phyloP scores from a whole-genome alignment of 2,329 filamentous ascomycete species.

The Beauveria rudraprayagi region DNA sequence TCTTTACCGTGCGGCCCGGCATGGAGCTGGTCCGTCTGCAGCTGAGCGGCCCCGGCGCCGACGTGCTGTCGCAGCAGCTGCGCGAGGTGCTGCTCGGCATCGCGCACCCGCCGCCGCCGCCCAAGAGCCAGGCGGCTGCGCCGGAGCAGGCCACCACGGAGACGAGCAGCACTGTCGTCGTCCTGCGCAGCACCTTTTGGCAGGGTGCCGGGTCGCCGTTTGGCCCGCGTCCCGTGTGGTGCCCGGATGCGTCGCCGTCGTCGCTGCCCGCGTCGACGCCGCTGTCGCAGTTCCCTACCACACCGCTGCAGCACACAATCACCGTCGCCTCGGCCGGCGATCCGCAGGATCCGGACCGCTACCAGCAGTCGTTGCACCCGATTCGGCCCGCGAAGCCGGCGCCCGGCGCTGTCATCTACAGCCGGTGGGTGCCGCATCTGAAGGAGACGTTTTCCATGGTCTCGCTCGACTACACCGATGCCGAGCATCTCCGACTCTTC shows the following conservation, averaged over 20 bases:
- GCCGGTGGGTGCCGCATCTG: conserved; percentile 68
- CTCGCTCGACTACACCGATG: conserved; percentile 58
- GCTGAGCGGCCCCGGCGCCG: conserved; percentile 31
- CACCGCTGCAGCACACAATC: conserved; percentile 39
- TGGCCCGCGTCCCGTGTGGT: conserved; percentile 56
- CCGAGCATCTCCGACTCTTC: conserved; percentile 61
- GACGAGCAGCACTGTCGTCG: conserved; percentile 29
- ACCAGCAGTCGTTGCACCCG: conserved; percentile 57
- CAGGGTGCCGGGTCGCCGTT: conserved; percentile 62
- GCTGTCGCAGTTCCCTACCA: conserved; percentile 39
- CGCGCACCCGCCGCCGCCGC: conserved; percentile 36
- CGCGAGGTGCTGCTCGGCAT: conserved; percentile 41
- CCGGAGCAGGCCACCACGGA: conserved; percentile 15
- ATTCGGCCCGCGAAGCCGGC: conserved; percentile 63
- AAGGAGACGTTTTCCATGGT: conserved; percentile 70
- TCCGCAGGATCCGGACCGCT: conserved; percentile 31
- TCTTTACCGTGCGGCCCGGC: conserved; percentile 41
- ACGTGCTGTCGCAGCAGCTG: conserved; percentile 31
- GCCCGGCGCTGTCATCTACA: conserved; percentile 65
- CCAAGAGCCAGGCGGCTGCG: conserved; percentile 19
- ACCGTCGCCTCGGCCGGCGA: conserved; percentile 31
- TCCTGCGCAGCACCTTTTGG: conserved; percentile 55
- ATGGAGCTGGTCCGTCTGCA: conserved; percentile 42
- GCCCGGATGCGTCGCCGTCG: conserved; percentile 35
- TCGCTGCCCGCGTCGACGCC: conserved; percentile 28